These are phyloP conservation scores for Pseudogymnoascus sp. DNA, from an alignment of 2,329 filamentous ascomycete genomes.

Conservation along the genomic window DNA sequence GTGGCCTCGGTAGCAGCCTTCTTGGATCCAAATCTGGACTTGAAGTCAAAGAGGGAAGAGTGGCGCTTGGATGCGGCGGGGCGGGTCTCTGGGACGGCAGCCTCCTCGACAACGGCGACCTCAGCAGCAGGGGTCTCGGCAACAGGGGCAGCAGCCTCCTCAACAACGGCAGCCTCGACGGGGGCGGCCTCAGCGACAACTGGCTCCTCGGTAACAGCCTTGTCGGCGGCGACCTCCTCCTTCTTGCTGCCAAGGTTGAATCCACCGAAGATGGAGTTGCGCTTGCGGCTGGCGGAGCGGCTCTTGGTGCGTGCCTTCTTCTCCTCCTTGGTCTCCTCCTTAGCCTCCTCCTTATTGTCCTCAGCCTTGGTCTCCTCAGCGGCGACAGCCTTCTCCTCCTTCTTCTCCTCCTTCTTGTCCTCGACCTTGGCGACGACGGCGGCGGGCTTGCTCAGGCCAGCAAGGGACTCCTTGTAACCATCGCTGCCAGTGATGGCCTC, in stretches of 20 bases:
- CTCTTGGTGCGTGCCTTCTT: constrained; percentile 54
- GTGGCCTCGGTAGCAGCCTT: constrained; percentile 18
- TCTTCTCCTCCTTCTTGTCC: constrained; percentile 28
- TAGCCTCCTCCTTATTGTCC: constrained; percentile 22
- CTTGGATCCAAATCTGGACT: constrained; percentile 24
- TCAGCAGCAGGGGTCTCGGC: constrained; percentile 21
- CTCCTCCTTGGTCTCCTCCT: constrained; percentile 35
- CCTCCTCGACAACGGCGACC: constrained; percentile 23
- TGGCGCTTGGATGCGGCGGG: constrained; percentile 27
- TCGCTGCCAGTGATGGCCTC: constrained; percentile 68
- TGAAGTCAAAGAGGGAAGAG: constrained; percentile 27
- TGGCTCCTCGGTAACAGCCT: constrained; percentile 24
- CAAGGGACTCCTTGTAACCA: constrained; percentile 64
- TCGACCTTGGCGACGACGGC: constrained; percentile 30
- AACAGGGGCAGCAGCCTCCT: constrained; percentile 35
- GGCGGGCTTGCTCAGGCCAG: constrained; percentile 32
- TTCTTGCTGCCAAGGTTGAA: constrained; percentile 50
- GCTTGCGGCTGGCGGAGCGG: constrained; percentile 58
- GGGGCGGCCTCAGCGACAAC: constrained; percentile 28
- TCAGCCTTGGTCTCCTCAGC: constrained; percentile 31
- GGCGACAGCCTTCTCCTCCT: constrained; percentile 22
- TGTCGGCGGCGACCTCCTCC: constrained; percentile 37
- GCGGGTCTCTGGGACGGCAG: constrained; percentile 22
- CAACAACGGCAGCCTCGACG: constrained; percentile 22
- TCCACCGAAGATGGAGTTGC: constrained; percentile 53